Evolutionary conservation across 2,329 filamentous ascomycete species (phyloP), one percentile per base, ranked within the genome.

Genomic region (Aulographum hederae): DNA sequence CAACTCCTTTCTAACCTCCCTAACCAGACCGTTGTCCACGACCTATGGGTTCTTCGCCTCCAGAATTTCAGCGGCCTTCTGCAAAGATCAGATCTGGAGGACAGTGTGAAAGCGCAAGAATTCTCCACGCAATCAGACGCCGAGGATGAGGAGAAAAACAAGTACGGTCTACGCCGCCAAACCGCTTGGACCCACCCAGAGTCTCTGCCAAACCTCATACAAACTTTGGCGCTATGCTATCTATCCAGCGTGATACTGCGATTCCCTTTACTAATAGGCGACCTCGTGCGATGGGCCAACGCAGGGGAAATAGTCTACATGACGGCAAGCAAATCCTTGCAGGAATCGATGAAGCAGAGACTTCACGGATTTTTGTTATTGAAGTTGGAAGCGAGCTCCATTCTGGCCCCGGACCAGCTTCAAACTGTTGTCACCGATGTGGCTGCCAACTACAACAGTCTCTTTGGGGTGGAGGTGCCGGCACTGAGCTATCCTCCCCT

Each of bases 41-140:
- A 93, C 47, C 65, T 98, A 11, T 98, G 89, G 86, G 65, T 75
- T 32, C 56, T 94, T 31, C 69, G 81, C 32, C 59, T 84, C 23
- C 62, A 68, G 30, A 64, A 61, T 29, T 56, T 80, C 20, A 57
- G 57, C 30, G 50, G 51, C 37, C 60, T 48, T 35, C 53, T 57
- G 32, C 53, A 47, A 42, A 60, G 49, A n/a, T 34, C 39, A 10
- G 43, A 42, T 6, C 31, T 14, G 10, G 50, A 51, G 17, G 41
- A 47, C 28, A 48, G 52, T 18, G 54, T 8, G 16, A 8, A 56
- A 32, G 57, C 61, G 15, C 60, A 64, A 38, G 42, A 66, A 18
- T 75, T 70, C 46, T 75, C 64, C 44, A 74, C 71, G 11, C 67
- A 71, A 41, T 60, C 61, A 4, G 62, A 63, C 12, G 36, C 44